These are phyloP conservation scores for Coffea canephora DNA, from an alignment of 257 asterid genomes.

Conservation along the genomic window DNA sequence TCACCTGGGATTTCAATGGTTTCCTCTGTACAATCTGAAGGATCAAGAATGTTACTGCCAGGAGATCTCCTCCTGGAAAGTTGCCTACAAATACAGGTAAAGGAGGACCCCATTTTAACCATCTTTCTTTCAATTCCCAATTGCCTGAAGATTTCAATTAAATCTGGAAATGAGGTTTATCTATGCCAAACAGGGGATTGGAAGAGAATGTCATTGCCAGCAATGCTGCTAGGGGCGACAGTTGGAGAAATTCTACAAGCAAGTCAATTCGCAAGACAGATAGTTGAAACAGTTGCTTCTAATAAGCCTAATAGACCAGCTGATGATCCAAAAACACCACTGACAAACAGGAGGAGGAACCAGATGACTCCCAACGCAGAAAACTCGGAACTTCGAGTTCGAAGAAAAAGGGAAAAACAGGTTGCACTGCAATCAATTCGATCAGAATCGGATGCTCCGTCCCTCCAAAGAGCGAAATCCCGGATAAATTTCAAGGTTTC, in stretches of 20 bases:
- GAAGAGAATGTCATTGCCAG: conserved; percentile 82
- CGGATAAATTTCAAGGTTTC: conserved; percentile 76
- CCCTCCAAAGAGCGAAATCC: conserved; percentile 59
- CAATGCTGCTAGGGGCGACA: conserved; percentile 89
- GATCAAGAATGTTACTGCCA: conserved; percentile 45
- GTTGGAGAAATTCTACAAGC: conserved; percentile 75
- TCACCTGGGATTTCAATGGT: neutral
- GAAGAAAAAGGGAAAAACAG: conserved; percentile 72
- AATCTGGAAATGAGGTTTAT: neutral
- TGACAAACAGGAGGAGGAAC: conserved; percentile 31
- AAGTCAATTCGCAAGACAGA: conserved; percentile 60
- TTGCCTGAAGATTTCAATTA: neutral
- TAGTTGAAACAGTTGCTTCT: conserved; percentile 49
- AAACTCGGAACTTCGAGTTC: conserved; percentile 43
- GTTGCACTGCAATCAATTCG: conserved; percentile 36
- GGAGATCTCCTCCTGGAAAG: conserved; percentile 78
- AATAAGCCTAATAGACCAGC: conserved; percentile 28
- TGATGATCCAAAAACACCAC: conserved; percentile 79
- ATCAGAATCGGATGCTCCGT: conserved; percentile 39
- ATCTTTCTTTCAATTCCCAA: neutral
- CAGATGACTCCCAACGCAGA: conserved; percentile 32
- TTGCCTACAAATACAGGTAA: conserved; percentile 58
- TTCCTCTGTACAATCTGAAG: conserved; percentile 27
- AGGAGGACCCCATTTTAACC: too few relatives aligned
- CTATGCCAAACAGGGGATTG: conserved; percentile 46